A percentile compares a stretch with the other conserved stretches of the same genome.
phyloP scores from a whole-genome alignment of 2,329 filamentous ascomycete genomes.

The Fusarium sp. region DNA sequence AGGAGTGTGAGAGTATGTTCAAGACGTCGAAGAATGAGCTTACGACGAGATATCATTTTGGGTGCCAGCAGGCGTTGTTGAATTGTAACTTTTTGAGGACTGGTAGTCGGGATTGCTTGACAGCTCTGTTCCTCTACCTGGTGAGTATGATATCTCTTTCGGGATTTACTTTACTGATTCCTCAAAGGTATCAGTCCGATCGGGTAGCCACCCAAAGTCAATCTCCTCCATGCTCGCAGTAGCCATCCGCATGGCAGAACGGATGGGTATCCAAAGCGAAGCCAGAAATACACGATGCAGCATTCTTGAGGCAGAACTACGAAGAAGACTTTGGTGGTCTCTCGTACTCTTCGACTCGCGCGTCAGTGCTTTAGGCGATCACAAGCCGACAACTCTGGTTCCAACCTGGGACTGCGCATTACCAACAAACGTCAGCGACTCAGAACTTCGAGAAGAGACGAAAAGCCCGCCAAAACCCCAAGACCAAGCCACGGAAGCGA shows the following conservation, averaged over 20 bases:
- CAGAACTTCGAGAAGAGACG: conserved; percentile 57
- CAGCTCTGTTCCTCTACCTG: conserved; percentile 68
- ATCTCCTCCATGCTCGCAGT: conserved; percentile 65
- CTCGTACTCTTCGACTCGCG: conserved; percentile 68
- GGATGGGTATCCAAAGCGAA: conserved; percentile 68
- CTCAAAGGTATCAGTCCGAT: conserved; percentile 61
- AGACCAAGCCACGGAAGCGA: conserved; percentile 54
- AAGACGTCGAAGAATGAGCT: conserved; percentile 56
- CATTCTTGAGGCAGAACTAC: conserved; percentile 67
- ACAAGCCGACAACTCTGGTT: conserved; percentile 45
- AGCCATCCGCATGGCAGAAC: conserved; percentile 67
- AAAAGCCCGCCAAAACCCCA: conserved; percentile 49
- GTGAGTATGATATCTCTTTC: too few relatives aligned
- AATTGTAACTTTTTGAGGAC: conserved; percentile 64
- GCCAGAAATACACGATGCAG: conserved; percentile 41
- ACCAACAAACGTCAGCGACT: conserved; percentile 60
- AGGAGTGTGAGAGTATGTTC: conserved; percentile 59
- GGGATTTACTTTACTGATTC: too few relatives aligned
- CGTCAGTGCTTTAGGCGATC: conserved; percentile 63
- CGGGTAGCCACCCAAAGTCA: conserved; percentile 60
- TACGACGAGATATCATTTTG: conserved; percentile 59
- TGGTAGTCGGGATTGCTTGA: conserved; percentile 64
- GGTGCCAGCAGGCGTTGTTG: conserved; percentile 64
- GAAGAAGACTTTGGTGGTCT: conserved; percentile 72
- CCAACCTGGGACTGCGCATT: conserved; percentile 58